A percentile compares a stretch with the other conserved stretches of the same genome.
phyloP scores from a whole-genome alignment of 2,329 filamentous ascomycete genomes.

The Cercospora sp. region DNA sequence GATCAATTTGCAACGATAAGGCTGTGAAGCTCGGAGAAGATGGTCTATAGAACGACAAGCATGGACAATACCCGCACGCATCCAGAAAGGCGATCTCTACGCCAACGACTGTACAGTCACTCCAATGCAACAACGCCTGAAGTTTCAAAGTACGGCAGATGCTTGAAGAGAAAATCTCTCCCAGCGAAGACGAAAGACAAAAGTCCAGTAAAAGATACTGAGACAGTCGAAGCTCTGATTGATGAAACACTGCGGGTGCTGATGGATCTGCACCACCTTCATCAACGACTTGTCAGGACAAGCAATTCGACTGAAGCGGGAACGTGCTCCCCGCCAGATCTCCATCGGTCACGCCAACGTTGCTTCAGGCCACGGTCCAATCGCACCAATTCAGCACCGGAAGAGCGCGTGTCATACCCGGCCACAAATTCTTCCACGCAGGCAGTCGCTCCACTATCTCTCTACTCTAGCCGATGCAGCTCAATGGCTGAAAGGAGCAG shows the following conservation, averaged over 20 bases:
- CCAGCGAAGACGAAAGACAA: not conserved
- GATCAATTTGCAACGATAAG: not conserved
- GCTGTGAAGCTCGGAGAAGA: not conserved
- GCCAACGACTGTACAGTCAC: not conserved
- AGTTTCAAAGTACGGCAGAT: not conserved
- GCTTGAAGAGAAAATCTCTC: not conserved
- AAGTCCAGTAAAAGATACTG: not conserved
- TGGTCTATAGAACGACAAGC: not conserved
- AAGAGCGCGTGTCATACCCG: not conserved
- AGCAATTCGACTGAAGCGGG: not conserved
- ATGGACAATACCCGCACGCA: not conserved
- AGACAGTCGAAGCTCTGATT: conserved; percentile 7
- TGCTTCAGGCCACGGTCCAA: not conserved
- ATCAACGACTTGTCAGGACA: not conserved
- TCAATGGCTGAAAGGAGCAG: not conserved
- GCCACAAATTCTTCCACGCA: not conserved
- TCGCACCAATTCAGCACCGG: not conserved
- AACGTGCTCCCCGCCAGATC: not conserved
- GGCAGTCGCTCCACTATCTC: not conserved
- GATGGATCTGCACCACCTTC: not conserved
- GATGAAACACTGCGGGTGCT: not conserved
- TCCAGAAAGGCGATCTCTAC: not conserved
- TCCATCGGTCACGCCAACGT: not conserved
- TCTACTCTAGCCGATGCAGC: not conserved
- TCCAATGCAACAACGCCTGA: not conserved